These are phyloP conservation scores for Ophiostoma sp. DNA, from an alignment of 2,329 filamentous ascomycete genomes.

Conservation along the genomic window DNA sequence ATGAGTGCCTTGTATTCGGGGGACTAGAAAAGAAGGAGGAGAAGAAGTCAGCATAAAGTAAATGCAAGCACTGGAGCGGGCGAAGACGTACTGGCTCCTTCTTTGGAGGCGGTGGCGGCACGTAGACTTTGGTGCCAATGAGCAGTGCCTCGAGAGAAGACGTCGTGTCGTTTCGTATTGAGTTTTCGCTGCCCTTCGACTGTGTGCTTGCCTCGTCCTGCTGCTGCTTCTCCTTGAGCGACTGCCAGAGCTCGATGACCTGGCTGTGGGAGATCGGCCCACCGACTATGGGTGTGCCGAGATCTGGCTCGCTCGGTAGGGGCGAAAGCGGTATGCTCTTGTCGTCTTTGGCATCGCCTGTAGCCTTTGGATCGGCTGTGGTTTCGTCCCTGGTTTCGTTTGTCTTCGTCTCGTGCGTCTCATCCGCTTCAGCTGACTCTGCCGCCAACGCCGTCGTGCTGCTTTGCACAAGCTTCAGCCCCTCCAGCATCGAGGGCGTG, in stretches of 20 bases:
- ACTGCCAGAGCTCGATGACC: slow-evolving; percentile 56
- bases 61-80: too few species aligned
- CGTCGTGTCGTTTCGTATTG: slow-evolving; percentile 28
- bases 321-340: not conserved
- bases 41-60: not conserved
- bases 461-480: slow-evolving; percentile 38
- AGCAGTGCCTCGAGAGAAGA: slow-evolving; percentile 63
- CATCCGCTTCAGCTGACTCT: not conserved
- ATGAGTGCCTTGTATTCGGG: slow-evolving; percentile 83
- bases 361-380: not conserved
- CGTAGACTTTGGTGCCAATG: slow-evolving; percentile 64
- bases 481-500: slow-evolving; percentile 62
- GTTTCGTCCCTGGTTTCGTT: not conserved
- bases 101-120: slow-evolving; percentile 74
- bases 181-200: not conserved
- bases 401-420: not conserved
- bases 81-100: slow-evolving; percentile 60
- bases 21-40: slow-evolving; percentile 44
- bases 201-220: not conserved
- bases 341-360: not conserved
- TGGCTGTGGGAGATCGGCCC: slow-evolving; percentile 68
- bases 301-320: slow-evolving; percentile 40
- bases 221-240: slow-evolving; percentile 40
- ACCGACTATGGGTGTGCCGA: slow-evolving; percentile 49
- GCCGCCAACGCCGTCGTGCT: not conserved